Base-by-base conservation (phyloP, 345 rosid genomes). In the Bretschneidera sinensis region DNA sequence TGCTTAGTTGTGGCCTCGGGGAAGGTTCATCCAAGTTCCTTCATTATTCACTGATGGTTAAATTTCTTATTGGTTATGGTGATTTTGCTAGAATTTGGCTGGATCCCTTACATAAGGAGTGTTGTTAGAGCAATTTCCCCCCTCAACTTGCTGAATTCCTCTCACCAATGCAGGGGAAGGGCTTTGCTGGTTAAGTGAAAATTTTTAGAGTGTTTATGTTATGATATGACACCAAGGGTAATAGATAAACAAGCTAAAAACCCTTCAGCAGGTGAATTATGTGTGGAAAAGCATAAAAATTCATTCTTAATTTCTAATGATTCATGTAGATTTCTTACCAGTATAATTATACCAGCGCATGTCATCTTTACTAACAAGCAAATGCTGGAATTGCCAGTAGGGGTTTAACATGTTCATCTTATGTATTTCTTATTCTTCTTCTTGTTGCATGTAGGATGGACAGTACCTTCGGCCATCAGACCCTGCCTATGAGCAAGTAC, bases 401-500 rank as follows among this genome's bases (percentile, higher is more conserved):
- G 63, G 62, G 18, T 57, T 66, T 48, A 31, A 53, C 61, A 18
- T 51, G 62, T 19, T 56, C 63, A 60, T 66, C 20, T 59, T 15
- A 14, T 57, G 45, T n/a, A 13, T 45, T 20, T 31, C 24, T 10
- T 24, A n/a, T n/a, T n/a, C n/a, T 34, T 63, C n/a, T 25, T 55
- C 47, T 54, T 60, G 16, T 39, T 49, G 51, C 35, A 7, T 48
- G 22, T 60, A 92, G 98, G 97, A 92, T 85, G 97, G 98, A 47
- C 97, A 87, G 68, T 92, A 89, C 64, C 97, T 92, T 78, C 84
- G 99, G 60, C 96, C 97, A 61, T 83, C 97, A 21, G 95, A 94
- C 66, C 99, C 97, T 61, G 96, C 97, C 21, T 94, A 94, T 72
- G 97, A 88, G 77, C 99, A 94, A 79, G 99, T 94, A 51, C 63